These are phyloP conservation scores for Diplogelasinospora grovesii DNA, from an alignment of 495 filamentous ascomycete genomes.

Conservation along the genomic window DNA sequence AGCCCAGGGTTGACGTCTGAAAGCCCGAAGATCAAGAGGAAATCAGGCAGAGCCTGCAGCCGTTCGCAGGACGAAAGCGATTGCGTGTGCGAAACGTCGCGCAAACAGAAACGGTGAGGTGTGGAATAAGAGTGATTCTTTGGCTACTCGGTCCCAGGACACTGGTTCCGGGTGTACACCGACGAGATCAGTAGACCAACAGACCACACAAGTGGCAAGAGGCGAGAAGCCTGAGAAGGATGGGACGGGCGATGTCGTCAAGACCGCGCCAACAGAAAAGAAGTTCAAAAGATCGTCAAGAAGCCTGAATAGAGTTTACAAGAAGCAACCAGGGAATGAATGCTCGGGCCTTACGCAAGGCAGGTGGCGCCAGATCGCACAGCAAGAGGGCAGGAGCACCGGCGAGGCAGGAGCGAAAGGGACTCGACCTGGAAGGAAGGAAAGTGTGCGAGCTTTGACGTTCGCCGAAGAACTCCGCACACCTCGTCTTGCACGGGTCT, in stretches of 20 bases:
- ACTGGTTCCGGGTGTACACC: conserved; percentile 12
- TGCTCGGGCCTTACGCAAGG: conserved; percentile 1
- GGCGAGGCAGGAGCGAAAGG: background rate
- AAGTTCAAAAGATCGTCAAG: conserved; percentile 4
- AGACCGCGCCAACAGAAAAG: conserved; percentile 13
- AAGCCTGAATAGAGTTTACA: background rate
- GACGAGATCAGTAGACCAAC: conserved; percentile 3
- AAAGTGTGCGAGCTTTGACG: conserved; percentile 7
- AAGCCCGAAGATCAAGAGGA: conserved; percentile 34
- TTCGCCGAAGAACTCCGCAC: conserved; percentile 1
- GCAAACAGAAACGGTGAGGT: conserved; percentile 1
- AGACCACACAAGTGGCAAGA: conserved; percentile 4
- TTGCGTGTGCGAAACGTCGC: conserved; percentile 7
- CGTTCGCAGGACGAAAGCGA: conserved; percentile 8
- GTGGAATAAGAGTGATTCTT: conserved; percentile 8
- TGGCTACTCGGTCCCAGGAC: conserved; percentile 8
- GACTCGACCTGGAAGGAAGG: too few species aligned
- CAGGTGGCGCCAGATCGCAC: background rate
- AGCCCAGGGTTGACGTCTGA: conserved; percentile 22
- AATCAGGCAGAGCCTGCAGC: conserved; percentile 29
- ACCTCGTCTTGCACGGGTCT: conserved; percentile 2
- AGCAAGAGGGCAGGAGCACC: background rate
- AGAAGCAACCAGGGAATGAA: background rate
- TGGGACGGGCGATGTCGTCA: conserved; percentile 17
- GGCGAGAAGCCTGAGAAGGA: conserved; percentile 7